A percentile compares a stretch with the other conserved stretches of the same genome.
Conservation (phyloP, 805 yeast genomes). For the Kazachstania psychrophila region DNA sequence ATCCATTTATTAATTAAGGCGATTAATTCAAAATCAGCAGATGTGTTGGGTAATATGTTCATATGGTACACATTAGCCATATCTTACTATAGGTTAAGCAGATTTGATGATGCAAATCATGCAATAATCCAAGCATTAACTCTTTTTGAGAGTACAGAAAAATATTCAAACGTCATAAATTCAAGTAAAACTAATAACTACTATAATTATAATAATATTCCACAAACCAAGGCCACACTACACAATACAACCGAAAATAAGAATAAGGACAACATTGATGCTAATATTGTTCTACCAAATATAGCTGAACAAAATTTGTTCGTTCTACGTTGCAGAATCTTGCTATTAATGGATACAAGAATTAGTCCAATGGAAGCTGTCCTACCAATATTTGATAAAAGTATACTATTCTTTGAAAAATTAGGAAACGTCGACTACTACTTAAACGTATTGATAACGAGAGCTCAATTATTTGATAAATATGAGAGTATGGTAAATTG, state of each 20-base stretch:
- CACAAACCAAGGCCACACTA: not conserved
- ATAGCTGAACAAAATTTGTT: conserved; percentile 4
- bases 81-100: conserved; percentile 16
- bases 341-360: conserved; percentile 9
- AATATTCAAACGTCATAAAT: not conserved
- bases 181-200: not conserved
- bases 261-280: not conserved
- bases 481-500: conserved; percentile 8
- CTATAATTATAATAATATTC: not conserved
- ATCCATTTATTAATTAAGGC: conserved; percentile 12
- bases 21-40: conserved; percentile 9
- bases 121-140: conserved; percentile 10
- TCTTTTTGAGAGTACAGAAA: conserved; percentile 1
- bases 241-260: not conserved
- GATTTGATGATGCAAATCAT: conserved; percentile 19
- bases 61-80: conserved; percentile 20
- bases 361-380: conserved; percentile 5
- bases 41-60: conserved; percentile 8
- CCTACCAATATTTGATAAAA: conserved; percentile 11
- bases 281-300: not conserved
- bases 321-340: conserved; percentile 14
- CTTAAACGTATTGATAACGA: conserved; percentile 15
- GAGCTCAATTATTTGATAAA: conserved; percentile 19
- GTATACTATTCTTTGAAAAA: conserved; percentile 8
- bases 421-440: conserved; percentile 8